Base-by-base conservation (phyloP, 257 asterid species). In the Coffea eugenioides region DNA sequence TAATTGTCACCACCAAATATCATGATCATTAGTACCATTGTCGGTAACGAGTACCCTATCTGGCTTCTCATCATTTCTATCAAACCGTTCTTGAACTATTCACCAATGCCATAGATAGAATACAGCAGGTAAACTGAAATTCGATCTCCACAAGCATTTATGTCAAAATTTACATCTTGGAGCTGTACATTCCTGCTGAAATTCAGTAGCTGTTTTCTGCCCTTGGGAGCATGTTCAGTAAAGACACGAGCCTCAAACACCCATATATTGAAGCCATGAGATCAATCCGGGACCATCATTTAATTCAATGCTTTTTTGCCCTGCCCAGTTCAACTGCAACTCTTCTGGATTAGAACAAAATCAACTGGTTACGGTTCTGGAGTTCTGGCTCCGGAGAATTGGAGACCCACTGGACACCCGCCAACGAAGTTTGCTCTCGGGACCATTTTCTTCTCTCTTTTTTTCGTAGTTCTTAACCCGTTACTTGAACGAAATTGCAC, bases 321-420 rank as follows among this genome's bases (percentile, higher is more conserved):
- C 65, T 61, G 7, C 31, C 31, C 67, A 61, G 34, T 31, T 61
- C 34, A 61, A 56, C 18, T 61, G 27, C 13, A 39, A 4, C 43
- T 39, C 43, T 39, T 39, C 43, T 39, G 43, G 43, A 39, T 39
- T 39, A 64, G 69, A 64, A 64, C 69, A 27, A 25, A n/a, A 25
- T 64, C 69, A 61, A 23, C 13, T 2, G 18, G 5, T 10, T 64
- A 27, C 7, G 27, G 18, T n/a, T 51, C 45, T 27, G 1, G 25
- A 39, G 10, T 27, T 51, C 46, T 51, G 66, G 61, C 31, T 73
- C 39, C 23, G 0, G 12, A 51, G 66, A 52, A 51, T 3, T 3
- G 16, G 34, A 34, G 31, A 46, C 77, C 76, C 75, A 41, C 74
- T n/a, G 12, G 69, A 25, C 69, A 64, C 69, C 69, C 69, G 69